Evolutionary conservation across 768 basidiomycete species (phyloP).

Genomic region (Sarcomyxa edulis): DNA sequence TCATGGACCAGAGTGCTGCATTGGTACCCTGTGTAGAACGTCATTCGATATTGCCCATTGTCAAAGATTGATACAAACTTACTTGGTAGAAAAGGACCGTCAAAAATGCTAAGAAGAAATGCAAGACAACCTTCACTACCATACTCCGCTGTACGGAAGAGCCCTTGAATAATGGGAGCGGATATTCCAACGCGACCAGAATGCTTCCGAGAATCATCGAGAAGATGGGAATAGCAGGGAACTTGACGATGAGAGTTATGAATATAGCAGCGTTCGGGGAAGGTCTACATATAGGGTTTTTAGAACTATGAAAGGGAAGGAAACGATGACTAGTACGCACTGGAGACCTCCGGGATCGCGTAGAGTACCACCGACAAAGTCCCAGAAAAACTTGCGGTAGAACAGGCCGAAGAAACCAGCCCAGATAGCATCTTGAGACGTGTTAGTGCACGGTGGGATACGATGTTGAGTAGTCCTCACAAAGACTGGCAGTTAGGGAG

Average conservation of each 20-base stretch:
- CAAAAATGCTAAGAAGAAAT: slow-evolving; percentile 58
- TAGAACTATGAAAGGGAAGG: not conserved
- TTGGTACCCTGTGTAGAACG: slow-evolving; percentile 61
- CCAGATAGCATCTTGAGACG: slow-evolving; percentile 64
- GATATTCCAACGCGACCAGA: slow-evolving; percentile 67
- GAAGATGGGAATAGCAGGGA: slow-evolving; percentile 67
- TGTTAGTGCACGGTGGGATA: not conserved
- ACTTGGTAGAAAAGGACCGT: slow-evolving; percentile 76
- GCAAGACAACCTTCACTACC: slow-evolving; percentile 51
- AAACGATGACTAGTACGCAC: slow-evolving; percentile 37
- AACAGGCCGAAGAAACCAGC: slow-evolving; percentile 73
- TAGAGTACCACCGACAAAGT: slow-evolving; percentile 78
- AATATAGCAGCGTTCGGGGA: slow-evolving; percentile 55
- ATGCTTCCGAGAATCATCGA: slow-evolving; percentile 54
- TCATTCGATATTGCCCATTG: not conserved
- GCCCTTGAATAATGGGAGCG: slow-evolving; percentile 52
- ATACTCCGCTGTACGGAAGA: slow-evolving; percentile 62
- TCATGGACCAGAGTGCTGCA: slow-evolving; percentile 71
- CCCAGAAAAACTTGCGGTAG: slow-evolving; percentile 95
- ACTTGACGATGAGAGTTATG: slow-evolving; percentile 68
- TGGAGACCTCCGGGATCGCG: slow-evolving; percentile 77
- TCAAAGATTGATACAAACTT: slow-evolving; percentile 10
- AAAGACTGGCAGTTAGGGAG: slow-evolving; percentile 61
- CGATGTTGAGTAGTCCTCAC: slow-evolving; percentile 40
- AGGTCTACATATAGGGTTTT: slow-evolving; percentile 42